Evolutionary conservation across 1,284 basidiomycete species (phyloP).

Genomic region (Somion occarium): DNA sequence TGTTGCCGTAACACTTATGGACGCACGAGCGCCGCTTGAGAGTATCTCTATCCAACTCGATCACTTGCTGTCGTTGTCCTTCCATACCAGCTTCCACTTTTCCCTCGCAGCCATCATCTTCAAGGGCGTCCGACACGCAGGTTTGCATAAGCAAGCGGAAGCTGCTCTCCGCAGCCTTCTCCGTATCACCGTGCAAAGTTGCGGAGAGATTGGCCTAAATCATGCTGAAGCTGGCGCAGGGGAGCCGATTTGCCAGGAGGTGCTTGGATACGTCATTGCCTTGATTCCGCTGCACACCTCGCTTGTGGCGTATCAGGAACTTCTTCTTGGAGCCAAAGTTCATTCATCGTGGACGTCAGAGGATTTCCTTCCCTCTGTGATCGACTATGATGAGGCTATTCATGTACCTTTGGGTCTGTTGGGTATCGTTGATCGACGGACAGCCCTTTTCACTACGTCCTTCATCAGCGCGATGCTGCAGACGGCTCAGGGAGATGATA

Average conservation of each 20-base stretch:
- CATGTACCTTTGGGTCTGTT: conserved; percentile 54
- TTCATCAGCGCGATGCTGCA: conserved; percentile 75
- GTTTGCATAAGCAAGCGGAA: conserved; percentile 57
- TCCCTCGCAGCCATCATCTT: conserved; percentile 79
- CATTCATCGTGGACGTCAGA: conserved; percentile 45
- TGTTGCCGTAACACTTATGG: conserved; percentile 57
- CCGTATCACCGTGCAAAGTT: conserved; percentile 48
- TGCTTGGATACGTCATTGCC: conserved; percentile 79
- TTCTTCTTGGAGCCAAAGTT: conserved; percentile 60
- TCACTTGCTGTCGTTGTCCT: conserved; percentile 68
- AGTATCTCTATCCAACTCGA: conserved; percentile 75
- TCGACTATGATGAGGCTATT: conserved; percentile 48
- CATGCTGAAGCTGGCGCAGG: conserved; percentile 34
- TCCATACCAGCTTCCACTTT: conserved; percentile 78
- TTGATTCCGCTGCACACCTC: conserved; percentile 69
- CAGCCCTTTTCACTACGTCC: conserved; percentile 70
- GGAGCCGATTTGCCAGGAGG: conserved; percentile 49
- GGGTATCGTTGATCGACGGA: conserved; percentile 60
- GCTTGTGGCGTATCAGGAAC: conserved; percentile 45
- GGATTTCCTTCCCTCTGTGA: conserved; percentile 21
- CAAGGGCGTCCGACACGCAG: conserved; percentile 76
- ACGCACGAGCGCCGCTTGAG: conserved; percentile 60
- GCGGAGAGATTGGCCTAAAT: conserved; percentile 24
- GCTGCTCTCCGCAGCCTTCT: conserved; percentile 53
- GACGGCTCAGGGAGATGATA: conserved; percentile 77